Evolutionary conservation across 176 grass and related monocot species (phyloP).

Genomic region (Microstegium vimineum): DNA sequence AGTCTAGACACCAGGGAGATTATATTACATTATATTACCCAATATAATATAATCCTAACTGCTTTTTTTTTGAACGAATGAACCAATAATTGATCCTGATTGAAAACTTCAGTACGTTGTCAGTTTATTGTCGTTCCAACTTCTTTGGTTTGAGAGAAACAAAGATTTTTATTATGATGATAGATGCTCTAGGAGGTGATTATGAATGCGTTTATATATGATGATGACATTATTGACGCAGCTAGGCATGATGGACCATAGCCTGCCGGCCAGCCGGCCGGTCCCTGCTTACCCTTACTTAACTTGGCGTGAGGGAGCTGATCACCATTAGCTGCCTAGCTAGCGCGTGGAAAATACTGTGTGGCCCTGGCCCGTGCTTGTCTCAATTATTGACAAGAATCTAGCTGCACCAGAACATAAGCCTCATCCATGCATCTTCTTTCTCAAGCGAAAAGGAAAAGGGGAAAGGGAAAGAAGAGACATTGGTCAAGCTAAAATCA

Average conservation of each 20-base stretch:
- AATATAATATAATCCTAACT: background rate
- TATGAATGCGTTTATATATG: background rate
- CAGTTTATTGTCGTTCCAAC: background rate
- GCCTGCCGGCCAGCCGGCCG: background rate
- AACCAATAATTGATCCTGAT: background rate
- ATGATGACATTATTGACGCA: slow-evolving; percentile 22
- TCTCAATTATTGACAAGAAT: slow-evolving; percentile 33
- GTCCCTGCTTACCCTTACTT: background rate
- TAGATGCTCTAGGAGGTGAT: background rate
- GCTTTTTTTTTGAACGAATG: background rate
- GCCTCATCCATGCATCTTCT: slow-evolving; percentile 2
- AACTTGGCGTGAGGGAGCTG: slow-evolving; percentile 26
- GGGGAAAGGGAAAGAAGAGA: background rate
- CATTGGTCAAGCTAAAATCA: slow-evolving; percentile 18
- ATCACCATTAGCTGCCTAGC: slow-evolving; percentile 1
- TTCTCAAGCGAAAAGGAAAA: slow-evolving; percentile 3
- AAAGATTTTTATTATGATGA: background rate
- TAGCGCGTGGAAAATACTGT: slow-evolving; percentile 26
- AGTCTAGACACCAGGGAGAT: background rate
- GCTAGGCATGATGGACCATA: slow-evolving; percentile 9
- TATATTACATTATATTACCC: background rate
- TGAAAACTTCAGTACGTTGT: background rate
- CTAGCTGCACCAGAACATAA: slow-evolving; percentile 14
- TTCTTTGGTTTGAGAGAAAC: background rate
- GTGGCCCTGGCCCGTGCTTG: slow-evolving; percentile 29